phyloP scores from a whole-genome alignment of 805 yeast species.

The Saccharomycopsis fodiens region DNA sequence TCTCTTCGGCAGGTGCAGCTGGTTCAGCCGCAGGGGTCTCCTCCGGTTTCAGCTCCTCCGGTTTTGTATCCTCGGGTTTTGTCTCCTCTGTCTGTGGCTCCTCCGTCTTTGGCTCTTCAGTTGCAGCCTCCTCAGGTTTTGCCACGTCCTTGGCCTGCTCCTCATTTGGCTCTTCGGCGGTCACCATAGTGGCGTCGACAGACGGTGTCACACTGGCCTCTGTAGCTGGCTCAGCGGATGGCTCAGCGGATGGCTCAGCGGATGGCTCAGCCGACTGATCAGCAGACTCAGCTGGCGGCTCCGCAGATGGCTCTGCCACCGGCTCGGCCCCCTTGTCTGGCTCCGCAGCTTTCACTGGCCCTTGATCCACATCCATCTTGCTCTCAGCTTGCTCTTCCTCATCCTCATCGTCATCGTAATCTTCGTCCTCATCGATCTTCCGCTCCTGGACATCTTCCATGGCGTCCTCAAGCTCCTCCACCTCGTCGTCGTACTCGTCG shows the following conservation, averaged over 20 bases:
- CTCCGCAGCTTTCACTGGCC: background rate
- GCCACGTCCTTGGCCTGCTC: background rate
- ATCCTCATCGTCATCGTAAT: conserved; percentile 1
- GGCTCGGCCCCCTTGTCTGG: background rate
- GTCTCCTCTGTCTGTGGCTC: background rate
- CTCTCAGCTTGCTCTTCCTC: background rate
- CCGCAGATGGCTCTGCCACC: no score
- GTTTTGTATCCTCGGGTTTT: background rate
- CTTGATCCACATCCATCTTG: background rate
- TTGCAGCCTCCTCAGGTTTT: no score
- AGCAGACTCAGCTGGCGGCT: no score
- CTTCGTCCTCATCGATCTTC: conserved; percentile 8
- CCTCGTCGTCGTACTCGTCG: conserved; percentile 13
- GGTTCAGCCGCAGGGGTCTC: background rate
- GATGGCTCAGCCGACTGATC: no score
- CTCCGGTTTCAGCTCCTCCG: background rate
- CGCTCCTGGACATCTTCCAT: conserved; percentile 12
- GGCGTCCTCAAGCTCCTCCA: conserved; percentile 10
- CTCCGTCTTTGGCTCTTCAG: background rate
- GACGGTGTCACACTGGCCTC: background rate
- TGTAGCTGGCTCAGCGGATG: no score
- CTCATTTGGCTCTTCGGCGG: background rate
- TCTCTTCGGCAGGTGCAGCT: conserved; percentile 7
- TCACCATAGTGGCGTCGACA: background rate
- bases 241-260: no score